phyloP scores from a whole-genome alignment of 2,329 filamentous ascomycete species.

The Sporothrix luriei region DNA sequence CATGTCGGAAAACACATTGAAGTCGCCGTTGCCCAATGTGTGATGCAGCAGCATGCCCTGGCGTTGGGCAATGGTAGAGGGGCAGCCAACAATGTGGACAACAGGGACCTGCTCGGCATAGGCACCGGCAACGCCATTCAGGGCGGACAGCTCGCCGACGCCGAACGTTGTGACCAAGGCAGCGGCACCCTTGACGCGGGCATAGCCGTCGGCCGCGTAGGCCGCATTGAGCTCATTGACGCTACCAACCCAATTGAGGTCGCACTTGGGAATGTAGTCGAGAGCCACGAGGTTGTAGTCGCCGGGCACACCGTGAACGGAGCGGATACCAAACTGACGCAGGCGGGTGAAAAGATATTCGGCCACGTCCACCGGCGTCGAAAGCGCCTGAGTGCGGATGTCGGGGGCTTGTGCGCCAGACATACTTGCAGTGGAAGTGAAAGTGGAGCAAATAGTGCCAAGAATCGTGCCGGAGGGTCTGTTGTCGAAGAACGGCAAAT shows the following conservation, averaged over 20 bases:
- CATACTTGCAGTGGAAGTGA: slow-evolving; percentile 1
- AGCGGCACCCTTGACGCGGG: slow-evolving; percentile 58
- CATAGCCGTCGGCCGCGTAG: slow-evolving; percentile 65
- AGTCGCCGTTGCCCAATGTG: slow-evolving; percentile 61
- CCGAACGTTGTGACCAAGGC: slow-evolving; percentile 63
- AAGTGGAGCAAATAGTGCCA: slow-evolving; percentile 12
- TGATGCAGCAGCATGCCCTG: slow-evolving; percentile 48
- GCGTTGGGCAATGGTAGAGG: slow-evolving; percentile 38
- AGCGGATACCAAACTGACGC: slow-evolving; percentile 51
- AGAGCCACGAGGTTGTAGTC: slow-evolving; percentile 58
- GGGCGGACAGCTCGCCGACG: slow-evolving; percentile 57
- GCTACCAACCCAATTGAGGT: slow-evolving; percentile 54
- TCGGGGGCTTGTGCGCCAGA: slow-evolving; percentile 32
- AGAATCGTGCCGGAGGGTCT: background rate
- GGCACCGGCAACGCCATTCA: slow-evolving; percentile 60
- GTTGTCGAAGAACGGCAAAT: background rate
- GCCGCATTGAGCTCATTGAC: slow-evolving; percentile 60
- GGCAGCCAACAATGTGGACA: slow-evolving; percentile 53
- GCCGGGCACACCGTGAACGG: slow-evolving; percentile 55
- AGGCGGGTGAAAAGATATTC: slow-evolving; percentile 57
- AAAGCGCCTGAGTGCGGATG: slow-evolving; percentile 35
- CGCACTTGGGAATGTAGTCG: slow-evolving; percentile 52
- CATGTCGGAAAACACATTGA: slow-evolving; percentile 74
- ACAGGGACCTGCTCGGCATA: slow-evolving; percentile 60
- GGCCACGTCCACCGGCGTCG: slow-evolving; percentile 54